Evolutionary conservation across 768 basidiomycete species (phyloP).

Genomic region (Lanmaoa rubissima): DNA sequence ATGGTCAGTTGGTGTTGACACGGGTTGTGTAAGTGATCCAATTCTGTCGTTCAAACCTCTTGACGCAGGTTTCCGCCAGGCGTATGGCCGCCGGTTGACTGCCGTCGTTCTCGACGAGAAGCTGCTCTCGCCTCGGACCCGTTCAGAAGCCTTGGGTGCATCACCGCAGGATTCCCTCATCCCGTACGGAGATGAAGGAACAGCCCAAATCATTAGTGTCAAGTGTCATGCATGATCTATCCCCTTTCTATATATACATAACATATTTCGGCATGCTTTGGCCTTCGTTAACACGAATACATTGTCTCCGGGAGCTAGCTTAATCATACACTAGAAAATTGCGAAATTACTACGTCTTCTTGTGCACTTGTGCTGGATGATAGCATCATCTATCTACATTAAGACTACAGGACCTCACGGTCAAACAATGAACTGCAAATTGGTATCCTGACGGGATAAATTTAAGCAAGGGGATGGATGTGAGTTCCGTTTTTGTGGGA

Average conservation of each 20-base stretch:
- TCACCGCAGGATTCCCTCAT: conserved; percentile 31
- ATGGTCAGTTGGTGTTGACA: conserved; percentile 84
- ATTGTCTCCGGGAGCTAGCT: not conserved
- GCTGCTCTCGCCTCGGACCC: conserved; percentile 14
- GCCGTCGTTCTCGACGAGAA: conserved; percentile 58
- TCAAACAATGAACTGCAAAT: conserved; percentile 31
- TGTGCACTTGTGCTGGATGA: not conserved
- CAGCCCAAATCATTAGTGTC: conserved; percentile 52
- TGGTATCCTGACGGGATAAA: conserved; percentile 24
- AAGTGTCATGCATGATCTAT: conserved; percentile 35
- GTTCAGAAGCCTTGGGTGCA: conserved; percentile 16
- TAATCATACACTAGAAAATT: conserved; percentile 1
- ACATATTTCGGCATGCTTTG: not conserved
- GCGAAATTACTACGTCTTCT: not conserved
- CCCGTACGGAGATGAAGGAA: conserved; percentile 55
- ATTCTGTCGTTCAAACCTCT: not conserved
- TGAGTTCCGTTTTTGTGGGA: not conserved
- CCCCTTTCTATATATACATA: not conserved
- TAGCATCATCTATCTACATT: not conserved
- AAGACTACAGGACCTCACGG: not conserved
- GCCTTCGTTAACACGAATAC: not conserved
- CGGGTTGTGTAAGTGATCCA: conserved; percentile 67
- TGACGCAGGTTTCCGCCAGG: conserved; percentile 28
- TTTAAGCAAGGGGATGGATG: not conserved
- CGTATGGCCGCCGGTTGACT: conserved; percentile 61